Conservation (phyloP, 2,329 filamentous ascomycete species). For the Paecilomyces formosus region DNA sequence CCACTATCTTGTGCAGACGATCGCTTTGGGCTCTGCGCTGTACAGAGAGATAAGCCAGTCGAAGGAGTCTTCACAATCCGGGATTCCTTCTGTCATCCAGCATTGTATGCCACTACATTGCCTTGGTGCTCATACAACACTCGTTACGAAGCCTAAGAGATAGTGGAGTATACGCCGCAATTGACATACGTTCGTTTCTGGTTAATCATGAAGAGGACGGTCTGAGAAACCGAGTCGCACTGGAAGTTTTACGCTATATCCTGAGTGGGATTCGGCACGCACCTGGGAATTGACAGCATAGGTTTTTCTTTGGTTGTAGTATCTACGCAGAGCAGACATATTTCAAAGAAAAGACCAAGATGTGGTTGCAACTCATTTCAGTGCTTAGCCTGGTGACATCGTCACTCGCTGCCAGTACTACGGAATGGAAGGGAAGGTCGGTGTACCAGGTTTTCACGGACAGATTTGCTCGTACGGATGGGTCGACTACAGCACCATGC, state of each 20-base stretch:
- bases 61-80: not conserved
- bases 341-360: not conserved
- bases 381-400: not conserved
- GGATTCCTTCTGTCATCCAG: not conserved
- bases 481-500: slow-evolving; percentile 24
- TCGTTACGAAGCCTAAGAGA: not conserved
- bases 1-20: not conserved
- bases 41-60: not conserved
- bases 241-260: not conserved
- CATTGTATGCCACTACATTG: not conserved
- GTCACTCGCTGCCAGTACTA: slow-evolving; percentile 15
- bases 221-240: not conserved
- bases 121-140: not conserved
- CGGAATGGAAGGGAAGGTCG: slow-evolving; percentile 34
- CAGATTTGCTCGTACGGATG: slow-evolving; percentile 37
- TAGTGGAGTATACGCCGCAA: not conserved
- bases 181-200: not conserved
- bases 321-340: not conserved
- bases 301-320: not conserved
- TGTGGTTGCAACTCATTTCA: not conserved
- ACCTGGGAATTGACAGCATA: not conserved
- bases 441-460: slow-evolving; percentile 44
- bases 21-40: not conserved
- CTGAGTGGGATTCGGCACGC: not conserved
- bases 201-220: not conserved